Percentiles rank a stretch among this genome's conserved stretches.
Conservation (phyloP, 768 basidiomycete genomes). For the Psilocybe tampanensis region DNA sequence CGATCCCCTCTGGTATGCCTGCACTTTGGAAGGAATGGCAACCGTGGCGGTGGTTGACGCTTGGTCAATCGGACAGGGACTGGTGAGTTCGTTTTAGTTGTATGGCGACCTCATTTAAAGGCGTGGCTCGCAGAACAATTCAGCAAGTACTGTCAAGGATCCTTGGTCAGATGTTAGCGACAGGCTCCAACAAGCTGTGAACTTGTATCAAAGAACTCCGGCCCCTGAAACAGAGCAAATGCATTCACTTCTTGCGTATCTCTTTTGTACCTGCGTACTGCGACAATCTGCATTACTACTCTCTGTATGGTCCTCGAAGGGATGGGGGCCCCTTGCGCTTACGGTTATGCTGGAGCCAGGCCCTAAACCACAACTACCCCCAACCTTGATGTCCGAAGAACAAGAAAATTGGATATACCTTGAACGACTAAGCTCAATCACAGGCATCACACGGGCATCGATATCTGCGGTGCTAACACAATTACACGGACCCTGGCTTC, state of each 20-base stretch:
- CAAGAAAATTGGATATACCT: conserved; percentile 49
- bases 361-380: conserved; percentile 59
- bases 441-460: conserved; percentile 68
- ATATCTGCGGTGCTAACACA: conserved; percentile 70
- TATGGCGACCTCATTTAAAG: not conserved
- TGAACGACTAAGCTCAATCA: conserved; percentile 68
- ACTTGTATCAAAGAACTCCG: conserved; percentile 63
- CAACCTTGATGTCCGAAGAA: conserved; percentile 51
- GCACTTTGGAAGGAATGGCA: conserved; percentile 83
- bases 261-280: conserved; percentile 69
- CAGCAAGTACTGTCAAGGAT: conserved; percentile 54
- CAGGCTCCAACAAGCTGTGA: conserved; percentile 66
- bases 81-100: conserved; percentile 47
- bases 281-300: conserved; percentile 77
- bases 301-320: conserved; percentile 83
- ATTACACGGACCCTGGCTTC: conserved; percentile 85
- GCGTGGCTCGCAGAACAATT: conserved; percentile 50
- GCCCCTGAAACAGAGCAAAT: conserved; percentile 58
- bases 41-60: conserved; percentile 80
- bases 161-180: conserved; percentile 80
- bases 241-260: conserved; percentile 63
- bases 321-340: conserved; percentile 82
- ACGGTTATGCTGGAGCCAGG: conserved; percentile 73
- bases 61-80: conserved; percentile 76
- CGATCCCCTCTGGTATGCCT: conserved; percentile 89